phyloP scores from a whole-genome alignment of 1,284 basidiomycete genomes.

The Farysia itapuensis region DNA sequence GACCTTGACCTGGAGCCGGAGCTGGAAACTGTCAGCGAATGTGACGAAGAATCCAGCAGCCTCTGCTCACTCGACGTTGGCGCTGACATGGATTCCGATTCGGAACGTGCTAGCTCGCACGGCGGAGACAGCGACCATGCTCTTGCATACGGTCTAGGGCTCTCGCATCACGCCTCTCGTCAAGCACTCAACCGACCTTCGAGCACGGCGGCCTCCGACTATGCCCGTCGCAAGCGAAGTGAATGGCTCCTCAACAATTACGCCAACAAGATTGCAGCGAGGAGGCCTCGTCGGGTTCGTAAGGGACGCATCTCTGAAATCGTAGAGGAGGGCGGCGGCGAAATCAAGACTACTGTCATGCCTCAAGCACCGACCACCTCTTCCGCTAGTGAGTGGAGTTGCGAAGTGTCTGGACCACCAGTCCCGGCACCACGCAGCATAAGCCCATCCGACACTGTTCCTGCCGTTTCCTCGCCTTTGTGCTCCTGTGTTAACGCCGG shows the following conservation, averaged over 20 bases:
- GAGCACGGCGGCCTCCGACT: conserved; percentile 29
- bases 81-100: conserved; percentile 37
- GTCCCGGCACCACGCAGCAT: conserved; percentile 35
- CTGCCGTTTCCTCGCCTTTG: conserved; percentile 50
- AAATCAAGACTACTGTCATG: conserved; percentile 39
- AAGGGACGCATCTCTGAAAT: conserved; percentile 54
- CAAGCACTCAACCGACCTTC: conserved; percentile 8
- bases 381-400: conserved; percentile 23
- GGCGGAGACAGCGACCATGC: conserved; percentile 25
- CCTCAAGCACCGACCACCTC: conserved; percentile 16
- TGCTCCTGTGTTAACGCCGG: conserved; percentile 36
- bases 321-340: conserved; percentile 45
- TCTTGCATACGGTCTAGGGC: conserved; percentile 5
- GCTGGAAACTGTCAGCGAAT: conserved; percentile 51
- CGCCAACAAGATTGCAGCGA: conserved; percentile 36
- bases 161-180: conserved; percentile 7
- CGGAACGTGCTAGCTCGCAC: conserved; percentile 28
- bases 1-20: conserved; percentile 54
- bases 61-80: conserved; percentile 44
- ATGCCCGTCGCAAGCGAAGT: conserved; percentile 38
- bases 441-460: conserved; percentile 49
- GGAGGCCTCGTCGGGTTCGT: conserved; percentile 27
- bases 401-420: conserved; percentile 43
- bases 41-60: conserved; percentile 48
- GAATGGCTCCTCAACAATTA: conserved; percentile 41